These are phyloP conservation scores for Psophocarpus tetragonolobus DNA, from an alignment of 306 rosid genomes.

Conservation along the genomic window DNA sequence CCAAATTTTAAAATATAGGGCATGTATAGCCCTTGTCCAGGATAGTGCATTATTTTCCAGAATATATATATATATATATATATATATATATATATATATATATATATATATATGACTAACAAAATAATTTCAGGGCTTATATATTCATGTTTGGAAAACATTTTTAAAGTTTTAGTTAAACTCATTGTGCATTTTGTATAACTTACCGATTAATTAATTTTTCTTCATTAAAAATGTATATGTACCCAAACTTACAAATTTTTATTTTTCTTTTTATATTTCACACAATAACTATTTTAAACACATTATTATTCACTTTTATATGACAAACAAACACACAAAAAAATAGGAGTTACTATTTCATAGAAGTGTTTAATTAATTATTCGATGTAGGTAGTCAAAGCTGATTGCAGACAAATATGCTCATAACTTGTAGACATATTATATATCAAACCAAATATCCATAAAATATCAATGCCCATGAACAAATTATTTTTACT, in stretches of 20 bases:
- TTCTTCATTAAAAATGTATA: background rate
- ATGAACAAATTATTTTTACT: background rate
- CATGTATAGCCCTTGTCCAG: background rate
- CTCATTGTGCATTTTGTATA: background rate
- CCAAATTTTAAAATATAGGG: background rate
- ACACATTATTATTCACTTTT: background rate
- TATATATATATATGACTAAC: too few relatives aligned
- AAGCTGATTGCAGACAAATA: background rate
- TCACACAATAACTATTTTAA: background rate
- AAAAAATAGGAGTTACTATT: background rate
- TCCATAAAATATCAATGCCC: constrained; percentile 1
- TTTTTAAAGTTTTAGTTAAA: background rate
- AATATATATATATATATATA: too few relatives aligned
- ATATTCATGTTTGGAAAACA: background rate
- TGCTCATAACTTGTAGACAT: background rate
- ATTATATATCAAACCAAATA: background rate
- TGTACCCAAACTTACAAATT: background rate
- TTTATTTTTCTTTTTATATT: background rate
- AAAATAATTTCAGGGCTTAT: background rate
- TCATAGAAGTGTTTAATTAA: background rate
- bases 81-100: too few relatives aligned
- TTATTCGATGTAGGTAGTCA: background rate
- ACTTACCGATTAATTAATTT: background rate
- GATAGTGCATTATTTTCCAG: background rate
- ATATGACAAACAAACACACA: background rate